Conservation (phyloP, 331 rosid genomes). For the Quercus phellos region DNA sequence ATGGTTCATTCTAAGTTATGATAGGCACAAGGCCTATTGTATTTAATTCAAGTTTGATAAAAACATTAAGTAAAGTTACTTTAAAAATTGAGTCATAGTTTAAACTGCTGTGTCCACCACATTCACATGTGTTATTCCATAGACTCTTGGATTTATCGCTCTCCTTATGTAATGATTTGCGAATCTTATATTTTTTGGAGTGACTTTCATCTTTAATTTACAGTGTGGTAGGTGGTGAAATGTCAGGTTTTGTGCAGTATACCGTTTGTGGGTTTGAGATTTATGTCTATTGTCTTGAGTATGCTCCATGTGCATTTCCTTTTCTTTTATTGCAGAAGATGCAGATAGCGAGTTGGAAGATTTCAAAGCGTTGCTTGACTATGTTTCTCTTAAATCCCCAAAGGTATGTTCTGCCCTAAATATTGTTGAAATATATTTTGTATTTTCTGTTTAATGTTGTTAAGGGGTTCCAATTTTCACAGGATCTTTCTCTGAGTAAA, state of each 20-base stretch:
- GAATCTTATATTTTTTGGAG: neutral
- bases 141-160: neutral
- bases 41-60: neutral
- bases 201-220: neutral
- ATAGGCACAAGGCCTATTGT: neutral
- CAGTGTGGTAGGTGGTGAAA: neutral
- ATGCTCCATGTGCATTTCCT: slow-evolving; percentile 6
- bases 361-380: slow-evolving; percentile 51
- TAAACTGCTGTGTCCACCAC: neutral
- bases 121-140: neutral
- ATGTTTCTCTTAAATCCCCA: slow-evolving; percentile 27
- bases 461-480: slow-evolving; percentile 23
- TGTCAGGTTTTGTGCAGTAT: neutral
- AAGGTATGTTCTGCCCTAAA: slow-evolving; percentile 38
- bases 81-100: neutral
- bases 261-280: neutral
- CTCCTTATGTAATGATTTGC: neutral
- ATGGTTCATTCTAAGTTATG: neutral
- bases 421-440: slow-evolving; percentile 5
- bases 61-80: neutral
- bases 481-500: slow-evolving; percentile 33
- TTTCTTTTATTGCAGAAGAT: slow-evolving; percentile 38
- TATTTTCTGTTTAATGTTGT: slow-evolving; percentile 18
- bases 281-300: neutral
- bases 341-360: slow-evolving; percentile 55